These are phyloP conservation scores for Kluyveromyces dobzhanskii DNA, from an alignment of 805 yeast genomes.

Conservation along the genomic window DNA sequence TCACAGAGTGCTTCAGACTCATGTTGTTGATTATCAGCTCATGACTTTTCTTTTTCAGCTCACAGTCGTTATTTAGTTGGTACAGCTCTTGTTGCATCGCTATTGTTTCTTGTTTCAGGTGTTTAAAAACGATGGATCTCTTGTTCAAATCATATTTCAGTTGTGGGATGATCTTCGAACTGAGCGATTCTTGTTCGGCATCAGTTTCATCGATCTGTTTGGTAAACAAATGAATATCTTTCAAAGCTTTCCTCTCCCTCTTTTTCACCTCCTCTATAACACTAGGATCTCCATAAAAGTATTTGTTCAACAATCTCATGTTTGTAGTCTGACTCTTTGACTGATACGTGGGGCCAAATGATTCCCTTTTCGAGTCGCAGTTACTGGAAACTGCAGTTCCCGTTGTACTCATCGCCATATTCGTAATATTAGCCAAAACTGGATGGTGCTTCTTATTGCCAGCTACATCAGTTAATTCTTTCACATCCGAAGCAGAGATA, in stretches of 20 bases:
- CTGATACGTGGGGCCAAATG: not conserved
- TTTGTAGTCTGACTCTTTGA: conserved; percentile 5
- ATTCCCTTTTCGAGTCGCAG: not conserved
- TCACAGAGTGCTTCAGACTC: conserved; percentile 16
- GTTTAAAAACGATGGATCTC: conserved; percentile 14
- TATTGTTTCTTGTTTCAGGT: conserved; percentile 15
- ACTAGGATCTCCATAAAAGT: conserved; percentile 25
- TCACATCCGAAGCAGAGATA: not conserved
- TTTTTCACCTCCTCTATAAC: conserved; percentile 27
- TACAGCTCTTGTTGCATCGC: conserved; percentile 14
- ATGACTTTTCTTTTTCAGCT: conserved; percentile 10
- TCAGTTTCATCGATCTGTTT: conserved; percentile 24
- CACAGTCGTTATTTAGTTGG: conserved; percentile 14
- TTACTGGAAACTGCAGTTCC: too few species aligned
- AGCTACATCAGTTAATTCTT: not conserved
- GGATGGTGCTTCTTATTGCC: conserved; percentile 1
- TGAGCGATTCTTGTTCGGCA: conserved; percentile 15
- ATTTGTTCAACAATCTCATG: conserved; percentile 17
- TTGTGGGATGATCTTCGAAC: conserved; percentile 17
- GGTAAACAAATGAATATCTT: conserved; percentile 22
- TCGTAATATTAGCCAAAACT: conserved; percentile 9
- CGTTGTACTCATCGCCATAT: not conserved
- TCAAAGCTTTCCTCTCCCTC: conserved; percentile 24
- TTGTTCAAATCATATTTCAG: conserved; percentile 20
- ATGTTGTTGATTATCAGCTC: conserved; percentile 17